Evolutionary conservation across 768 basidiomycete genomes (phyloP), one percentile per base, ranked within the genome.

Genomic region (Xerocomellus dryophilus): DNA sequence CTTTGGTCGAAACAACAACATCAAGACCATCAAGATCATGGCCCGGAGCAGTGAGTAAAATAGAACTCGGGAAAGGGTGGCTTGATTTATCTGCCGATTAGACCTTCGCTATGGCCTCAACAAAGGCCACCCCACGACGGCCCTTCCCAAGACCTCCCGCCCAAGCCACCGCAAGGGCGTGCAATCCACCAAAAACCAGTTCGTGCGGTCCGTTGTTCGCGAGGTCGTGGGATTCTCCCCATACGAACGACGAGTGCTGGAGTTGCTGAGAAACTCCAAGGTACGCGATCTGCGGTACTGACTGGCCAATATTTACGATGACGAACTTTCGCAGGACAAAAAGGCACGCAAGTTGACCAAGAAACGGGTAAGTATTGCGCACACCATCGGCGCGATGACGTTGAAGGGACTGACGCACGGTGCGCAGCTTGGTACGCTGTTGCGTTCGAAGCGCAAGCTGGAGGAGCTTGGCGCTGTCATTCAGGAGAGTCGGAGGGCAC

Each of bases 261-360:
- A 99, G 76, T 73, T 99, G 83, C 74, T 97, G 79, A 86, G 95
- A 76, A 98, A 97, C 84, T 94, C 92, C 60, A 97, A 96, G 81
- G 90, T 90, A 71, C 62, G 86, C 27, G 43, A 47, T 50, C 53
- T 25, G 5, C 23, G 17, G 5, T 9, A 17, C 9, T 4, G 12
- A n/a, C 51, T 2, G 0, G 18, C 18, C 27, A n/a, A 21, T 54
- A 27, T 29, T 58, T 20, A 52, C 35, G 7, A 12, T 41, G 31
- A 18, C 14, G 32, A 34, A 47, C 17, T 10, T 14, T 44, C 53
- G 42, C 67, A 93, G 93, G 96, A 99, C 75, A 99, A 99, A 86
- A 98, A 96, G 78, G 96, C 96, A 56, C 83, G 93, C 74, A 98
- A 98, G 80, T 80, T 98, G 81, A 95, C 94, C 65, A 99, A 99